Evolutionary conservation across 2,329 filamentous ascomycete species (phyloP), one percentile per base, ranked within the genome.

Genomic region (Zymoseptoria brevis): DNA sequence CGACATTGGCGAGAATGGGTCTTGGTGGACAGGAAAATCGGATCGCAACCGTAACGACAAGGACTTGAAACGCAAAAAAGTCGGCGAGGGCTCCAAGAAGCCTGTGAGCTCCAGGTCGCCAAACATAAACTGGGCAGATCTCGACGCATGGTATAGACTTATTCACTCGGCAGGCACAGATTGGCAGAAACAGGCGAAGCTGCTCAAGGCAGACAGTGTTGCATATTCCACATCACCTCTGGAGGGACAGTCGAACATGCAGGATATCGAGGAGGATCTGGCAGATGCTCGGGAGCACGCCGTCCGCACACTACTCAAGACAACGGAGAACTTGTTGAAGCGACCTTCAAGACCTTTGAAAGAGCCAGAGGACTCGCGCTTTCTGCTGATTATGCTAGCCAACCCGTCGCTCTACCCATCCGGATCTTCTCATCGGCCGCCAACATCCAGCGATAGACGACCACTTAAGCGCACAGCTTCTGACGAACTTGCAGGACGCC

Each of bases 1-100:
- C 2, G 84, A 92, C 67, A 80, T 92, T 64, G 87, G 86, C 0
- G 89, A 94, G 70, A 94, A 94, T 69, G 89, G 88, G 2, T 83
- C 82, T 7, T 93, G 88, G 89, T 93, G 89, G 88, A 86, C 87
- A 53, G 88, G 87, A 1, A 80, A 80, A 54, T 57, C 72, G 56
- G 64, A 73, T 21, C 74, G 67, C n/a, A 67, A 68, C 26, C 60
- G 61, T 1, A 63, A 66, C 2, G 70, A 71, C 22, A 70, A 74
- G 64, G 51, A 57, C 19, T 52, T 61, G 22, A 66, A 62, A 50
- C 63, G 66, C n/a, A 72, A 71, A 53, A 68, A 64, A 53, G 62
- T 66, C 21, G 69, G 68, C 54, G 68, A 68, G 35, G 64, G 66
- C 11, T 58, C 65, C 6, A 64, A 61, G 21, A 67, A 65, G 50